These are phyloP conservation scores for Elaphomyces granulatus DNA, from an alignment of 495 filamentous ascomycete species.

Conservation along the genomic window DNA sequence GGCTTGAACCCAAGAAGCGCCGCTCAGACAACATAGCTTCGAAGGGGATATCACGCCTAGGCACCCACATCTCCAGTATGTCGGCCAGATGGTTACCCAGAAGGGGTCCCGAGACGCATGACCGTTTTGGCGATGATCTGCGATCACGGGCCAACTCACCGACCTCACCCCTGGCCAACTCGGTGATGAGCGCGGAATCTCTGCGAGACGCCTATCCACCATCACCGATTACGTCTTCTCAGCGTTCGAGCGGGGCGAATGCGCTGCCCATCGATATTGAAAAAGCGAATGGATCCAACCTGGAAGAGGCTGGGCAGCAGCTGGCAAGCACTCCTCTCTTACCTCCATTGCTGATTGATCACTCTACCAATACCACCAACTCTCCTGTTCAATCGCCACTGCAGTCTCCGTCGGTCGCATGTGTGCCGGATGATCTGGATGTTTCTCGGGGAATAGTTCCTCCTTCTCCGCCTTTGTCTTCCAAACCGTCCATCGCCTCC, in stretches of 20 bases:
- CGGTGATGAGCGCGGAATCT: slow-evolving; percentile 32
- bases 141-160: slow-evolving; percentile 44
- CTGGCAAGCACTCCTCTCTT: slow-evolving; percentile 68
- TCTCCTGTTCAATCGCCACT: slow-evolving; percentile 54
- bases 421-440: slow-evolving; percentile 19
- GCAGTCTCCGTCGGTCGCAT: slow-evolving; percentile 62
- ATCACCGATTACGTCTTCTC: slow-evolving; percentile 51
- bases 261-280: slow-evolving; percentile 41
- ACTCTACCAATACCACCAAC: slow-evolving; percentile 21
- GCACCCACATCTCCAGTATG: slow-evolving; percentile 58
- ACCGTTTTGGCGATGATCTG: slow-evolving; percentile 24
- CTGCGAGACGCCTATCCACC: slow-evolving; percentile 43
- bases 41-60: slow-evolving; percentile 50
- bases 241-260: slow-evolving; percentile 34
- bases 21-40: slow-evolving; percentile 51
- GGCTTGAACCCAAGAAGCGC: slow-evolving; percentile 50
- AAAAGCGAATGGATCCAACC: slow-evolving; percentile 36
- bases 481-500: slow-evolving; percentile 63
- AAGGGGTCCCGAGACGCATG: slow-evolving; percentile 35
- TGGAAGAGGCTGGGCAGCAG: slow-evolving; percentile 41
- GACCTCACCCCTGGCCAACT: slow-evolving; percentile 54
- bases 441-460: slow-evolving; percentile 33
- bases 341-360: slow-evolving; percentile 59
- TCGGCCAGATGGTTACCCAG: slow-evolving; percentile 49
- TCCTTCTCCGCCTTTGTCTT: slow-evolving; percentile 65